Base-by-base conservation (phyloP, 495 filamentous ascomycete genomes). In the Baudoinia panamericana region DNA sequence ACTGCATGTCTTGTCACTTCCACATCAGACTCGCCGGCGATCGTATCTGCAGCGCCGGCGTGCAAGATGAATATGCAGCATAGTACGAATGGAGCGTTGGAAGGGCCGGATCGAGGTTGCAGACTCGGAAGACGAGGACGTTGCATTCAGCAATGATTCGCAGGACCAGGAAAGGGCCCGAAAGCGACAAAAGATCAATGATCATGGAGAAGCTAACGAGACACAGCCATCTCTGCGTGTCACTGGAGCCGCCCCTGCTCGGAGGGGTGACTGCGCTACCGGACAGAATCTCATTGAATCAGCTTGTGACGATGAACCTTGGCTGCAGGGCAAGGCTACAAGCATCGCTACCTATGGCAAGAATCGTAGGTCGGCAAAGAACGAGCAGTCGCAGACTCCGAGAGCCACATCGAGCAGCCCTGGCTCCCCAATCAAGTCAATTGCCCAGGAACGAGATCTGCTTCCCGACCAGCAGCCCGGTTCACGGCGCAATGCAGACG, bases 41-140 rank as follows among this genome's bases (percentile, higher is more conserved):
- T n/a, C n/a, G n/a, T n/a, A n/a, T n/a, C n/a, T n/a, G n/a, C n/a
- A n/a, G n/a, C n/a, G n/a, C n/a, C n/a, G n/a, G n/a, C n/a, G n/a
- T n/a, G n/a, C n/a, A n/a, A n/a, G n/a, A n/a, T n/a, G n/a, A n/a
- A n/a, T n/a, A 52, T 52, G 48, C 23, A 36, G 31, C 5, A 2
- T 6, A 5, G 34, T 19, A 26, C 32, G 11, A 18, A 52, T 52
- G 48, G 47, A 43, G 23, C 31, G 43, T 7, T 52, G 48, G 48
- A 43, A 52, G 35, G 39, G 43, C 26, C 43, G 43, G 19, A 52
- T 51, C 23, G 48, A 49, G 45, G 54, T 55, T 12, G 38, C 28
- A 30, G 54, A 57, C 37, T 57, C 54, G 8, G 54, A 57, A 4
- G 52, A 50, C 19, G 54, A 55, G 23, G 54, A 52, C 6, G 19